These are phyloP conservation scores for Cyclocybe cylindracea DNA, from an alignment of 768 basidiomycete genomes.

Conservation along the genomic window DNA sequence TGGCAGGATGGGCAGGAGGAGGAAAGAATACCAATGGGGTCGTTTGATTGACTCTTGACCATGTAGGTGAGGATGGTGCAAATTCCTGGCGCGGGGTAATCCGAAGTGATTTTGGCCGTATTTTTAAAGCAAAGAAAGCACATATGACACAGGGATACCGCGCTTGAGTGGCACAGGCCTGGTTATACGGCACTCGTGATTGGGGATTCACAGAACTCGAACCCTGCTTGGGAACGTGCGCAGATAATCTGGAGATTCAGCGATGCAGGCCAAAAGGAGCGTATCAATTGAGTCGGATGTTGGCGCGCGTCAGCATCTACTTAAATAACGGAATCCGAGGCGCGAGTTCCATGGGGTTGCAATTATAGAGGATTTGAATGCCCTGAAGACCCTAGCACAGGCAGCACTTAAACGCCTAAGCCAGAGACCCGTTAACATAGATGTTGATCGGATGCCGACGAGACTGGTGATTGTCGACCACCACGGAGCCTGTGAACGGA, in stretches of 20 bases:
- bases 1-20: conserved; percentile 10
- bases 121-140: too few species aligned
- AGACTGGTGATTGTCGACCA: background rate
- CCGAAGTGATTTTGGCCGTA: too few species aligned
- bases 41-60: background rate
- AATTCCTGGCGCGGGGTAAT: background rate
- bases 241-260: conserved; percentile 5
- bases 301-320: conserved; percentile 10
- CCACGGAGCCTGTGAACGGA: conserved; percentile 2
- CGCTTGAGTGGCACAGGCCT: too few species aligned
- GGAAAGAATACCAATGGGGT: conserved; percentile 4
- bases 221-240: too few species aligned
- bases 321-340: conserved; percentile 10
- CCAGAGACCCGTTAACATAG: background rate
- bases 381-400: background rate
- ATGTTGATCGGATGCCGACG: background rate
- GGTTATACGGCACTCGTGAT: background rate
- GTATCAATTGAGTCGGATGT: conserved; percentile 3
- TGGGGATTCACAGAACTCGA: background rate
- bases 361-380: conserved; percentile 12
- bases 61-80: background rate
- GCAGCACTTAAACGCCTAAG: background rate
- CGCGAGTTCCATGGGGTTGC: background rate
- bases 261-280: conserved; percentile 13
- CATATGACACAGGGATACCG: too few species aligned